phyloP scores from a whole-genome alignment of 2,329 filamentous ascomycete genomes.

The Exophiala aquamarina region DNA sequence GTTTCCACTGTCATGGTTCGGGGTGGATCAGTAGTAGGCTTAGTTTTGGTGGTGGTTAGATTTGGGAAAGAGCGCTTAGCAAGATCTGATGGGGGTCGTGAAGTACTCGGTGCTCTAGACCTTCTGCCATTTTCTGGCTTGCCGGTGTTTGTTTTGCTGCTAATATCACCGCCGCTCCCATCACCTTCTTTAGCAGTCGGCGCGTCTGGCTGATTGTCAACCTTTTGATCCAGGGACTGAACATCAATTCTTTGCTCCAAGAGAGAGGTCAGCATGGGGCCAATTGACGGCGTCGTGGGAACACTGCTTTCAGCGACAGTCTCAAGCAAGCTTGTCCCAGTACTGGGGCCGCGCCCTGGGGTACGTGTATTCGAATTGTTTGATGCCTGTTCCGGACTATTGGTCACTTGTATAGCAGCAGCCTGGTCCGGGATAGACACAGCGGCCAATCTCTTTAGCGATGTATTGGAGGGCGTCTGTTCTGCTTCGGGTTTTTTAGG shows the following conservation, averaged over 20 bases:
- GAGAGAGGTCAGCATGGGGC: conserved; percentile 34
- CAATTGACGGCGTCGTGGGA: conserved; percentile 64
- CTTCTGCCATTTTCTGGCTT: conserved; percentile 39
- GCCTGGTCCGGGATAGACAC: conserved; percentile 20
- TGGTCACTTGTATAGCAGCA: conserved; percentile 19
- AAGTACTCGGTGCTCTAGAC: conserved; percentile 32
- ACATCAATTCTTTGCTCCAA: conserved; percentile 40
- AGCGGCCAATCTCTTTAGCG: conserved; percentile 46
- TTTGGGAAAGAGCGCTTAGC: conserved; percentile 69
- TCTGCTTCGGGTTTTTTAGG: conserved; percentile 48
- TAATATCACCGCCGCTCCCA: conserved; percentile 39
- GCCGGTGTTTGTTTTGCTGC: conserved; percentile 43
- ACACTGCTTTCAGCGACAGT: conserved; percentile 90
- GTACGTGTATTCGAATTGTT: conserved; percentile 50
- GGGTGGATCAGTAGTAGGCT: conserved; percentile 70
- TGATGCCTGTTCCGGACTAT: conserved; percentile 36
- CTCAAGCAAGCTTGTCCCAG: conserved; percentile 67
- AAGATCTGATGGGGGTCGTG: conserved; percentile 55
- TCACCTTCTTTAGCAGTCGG: conserved; percentile 43
- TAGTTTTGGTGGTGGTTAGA: conserved; percentile 63
- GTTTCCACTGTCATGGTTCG: conserved; percentile 97
- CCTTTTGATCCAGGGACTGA: conserved; percentile 42
- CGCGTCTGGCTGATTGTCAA: conserved; percentile 44
- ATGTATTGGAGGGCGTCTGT: conserved; percentile 49
- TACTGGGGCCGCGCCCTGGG: conserved; percentile 60